phyloP scores from a whole-genome alignment of 2,329 filamentous ascomycete genomes.

The Penicillium sp. region DNA sequence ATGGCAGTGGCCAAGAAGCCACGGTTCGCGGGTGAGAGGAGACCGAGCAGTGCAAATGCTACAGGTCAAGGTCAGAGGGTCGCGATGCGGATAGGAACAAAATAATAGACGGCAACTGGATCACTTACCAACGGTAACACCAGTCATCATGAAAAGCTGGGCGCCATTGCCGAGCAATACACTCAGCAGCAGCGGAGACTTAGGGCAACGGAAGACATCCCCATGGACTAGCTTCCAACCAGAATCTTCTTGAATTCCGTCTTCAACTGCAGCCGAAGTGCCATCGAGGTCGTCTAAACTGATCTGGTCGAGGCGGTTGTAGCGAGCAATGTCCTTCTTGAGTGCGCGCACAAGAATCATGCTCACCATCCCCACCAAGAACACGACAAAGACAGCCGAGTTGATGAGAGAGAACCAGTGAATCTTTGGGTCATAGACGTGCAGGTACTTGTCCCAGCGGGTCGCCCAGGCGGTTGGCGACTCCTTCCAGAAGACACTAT shows the following conservation, averaged over 20 bases:
- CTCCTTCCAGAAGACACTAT: constrained; percentile 85
- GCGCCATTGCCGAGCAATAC: constrained; percentile 90
- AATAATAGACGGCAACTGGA: not conserved
- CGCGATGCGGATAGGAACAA: not conserved
- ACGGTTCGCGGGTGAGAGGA: constrained; percentile 93
- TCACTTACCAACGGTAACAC: constrained; percentile 72
- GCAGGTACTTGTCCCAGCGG: constrained; percentile 97
- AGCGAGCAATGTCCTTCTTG: constrained; percentile 92
- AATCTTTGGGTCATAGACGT: constrained; percentile 96
- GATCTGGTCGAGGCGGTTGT: constrained; percentile 91
- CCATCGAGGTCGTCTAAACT: constrained; percentile 86
- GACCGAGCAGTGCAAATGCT: constrained; percentile 87
- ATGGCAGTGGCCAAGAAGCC: constrained; percentile 92
- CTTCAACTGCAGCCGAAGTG: constrained; percentile 72
- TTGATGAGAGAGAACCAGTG: constrained; percentile 99
- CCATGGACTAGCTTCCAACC: constrained; percentile 99
- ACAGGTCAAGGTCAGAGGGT: not conserved
- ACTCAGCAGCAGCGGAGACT: constrained; percentile 79
- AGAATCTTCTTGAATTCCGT: constrained; percentile 95
- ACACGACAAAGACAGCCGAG: constrained; percentile 90
- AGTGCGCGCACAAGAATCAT: constrained; percentile 88
- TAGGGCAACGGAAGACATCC: constrained; percentile 90
- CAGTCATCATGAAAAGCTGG: constrained; percentile 97
- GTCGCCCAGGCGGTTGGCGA: constrained; percentile 92
- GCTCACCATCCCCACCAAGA: constrained; percentile 85